Base-by-base conservation (phyloP, 805 yeast species). In the Maudiozyma barnettii region DNA sequence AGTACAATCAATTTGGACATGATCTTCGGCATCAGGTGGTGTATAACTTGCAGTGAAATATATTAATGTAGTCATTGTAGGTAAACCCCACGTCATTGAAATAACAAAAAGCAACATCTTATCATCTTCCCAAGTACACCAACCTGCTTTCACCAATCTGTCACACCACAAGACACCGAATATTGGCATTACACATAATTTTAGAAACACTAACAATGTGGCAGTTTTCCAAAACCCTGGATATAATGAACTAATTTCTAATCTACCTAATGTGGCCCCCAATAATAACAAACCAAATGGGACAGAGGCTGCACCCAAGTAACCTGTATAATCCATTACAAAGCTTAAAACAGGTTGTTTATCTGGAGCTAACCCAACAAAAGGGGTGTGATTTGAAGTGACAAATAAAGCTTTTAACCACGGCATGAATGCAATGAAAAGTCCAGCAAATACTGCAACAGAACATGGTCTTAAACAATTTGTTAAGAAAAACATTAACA, bases 201-300 rank as follows among this genome's bases (percentile, higher is more conserved):
- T 75, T 38, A 79, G 62, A 1, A 78, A 38, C 0, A 84, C 76
- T 41, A 89, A 62, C 21, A 73, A 65, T 3, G 78, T 58, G 0
- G 91, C 83, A 0, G 90, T 76, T 58, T 77, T 66, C 73, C 77
- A 71, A 54, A 85, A 82, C 1, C 91, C 91, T 10, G 71, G 68
- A 7, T 85, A 82, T 61, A 90, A 68, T n/a, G 71, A 62, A 13
- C 74, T 76, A 33, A 88, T 67, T 48, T 77, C 67, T 41, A 91
- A 72, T 44, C 96, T 69, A 1, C 96, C 84, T 41, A 91, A 78
- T 6, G 96, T 89, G 2, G 91, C 95, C 1, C 99, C 99, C 21
- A 93, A 66, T 44, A 93, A 63, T 44, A 88, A 63, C 49, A 91
- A 70, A 3, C 98, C 99, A 46, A 88, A 68, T 2, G 97, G 98